These are phyloP conservation scores for Penicillium sp. DNA, from an alignment of 2,329 filamentous ascomycete genomes.

Conservation along the genomic window DNA sequence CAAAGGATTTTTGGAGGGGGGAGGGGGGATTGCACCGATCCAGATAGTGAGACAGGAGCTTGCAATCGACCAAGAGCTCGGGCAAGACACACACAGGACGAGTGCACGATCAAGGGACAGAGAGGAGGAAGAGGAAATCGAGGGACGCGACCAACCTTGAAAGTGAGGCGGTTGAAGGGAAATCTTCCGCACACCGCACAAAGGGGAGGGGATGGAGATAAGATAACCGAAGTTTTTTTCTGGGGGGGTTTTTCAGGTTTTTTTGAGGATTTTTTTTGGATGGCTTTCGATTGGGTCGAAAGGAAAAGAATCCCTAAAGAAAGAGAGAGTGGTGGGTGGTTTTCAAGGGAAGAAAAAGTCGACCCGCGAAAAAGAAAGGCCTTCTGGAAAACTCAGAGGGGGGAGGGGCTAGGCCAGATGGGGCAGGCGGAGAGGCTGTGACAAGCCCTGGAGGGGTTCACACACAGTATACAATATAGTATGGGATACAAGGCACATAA, in stretches of 20 bases:
- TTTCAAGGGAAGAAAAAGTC: slow-evolving; percentile 29
- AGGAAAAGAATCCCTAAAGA: slow-evolving; percentile 35
- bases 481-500: too few species aligned
- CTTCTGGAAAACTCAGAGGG: slow-evolving; percentile 41
- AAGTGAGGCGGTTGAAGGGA: slow-evolving; percentile 33
- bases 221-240: slow-evolving; percentile 35
- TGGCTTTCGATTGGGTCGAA: slow-evolving; percentile 40
- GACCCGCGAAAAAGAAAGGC: slow-evolving; percentile 30
- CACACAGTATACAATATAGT: not conserved
- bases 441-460: slow-evolving; percentile 19
- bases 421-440: slow-evolving; percentile 18
- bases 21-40: slow-evolving; percentile 14
- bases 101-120: slow-evolving; percentile 3
- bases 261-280: slow-evolving; percentile 35
- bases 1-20: slow-evolving; percentile 13
- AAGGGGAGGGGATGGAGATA: slow-evolving; percentile 31
- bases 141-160: slow-evolving; percentile 25
- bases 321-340: slow-evolving; percentile 29
- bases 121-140: not conserved
- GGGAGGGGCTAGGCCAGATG: slow-evolving; percentile 28
- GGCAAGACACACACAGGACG: not conserved
- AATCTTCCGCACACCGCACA: slow-evolving; percentile 40
- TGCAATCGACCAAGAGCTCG: not conserved
- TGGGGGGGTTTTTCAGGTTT: slow-evolving; percentile 47
- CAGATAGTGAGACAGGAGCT: not conserved